Evolutionary conservation across 2,329 filamentous ascomycete species (phyloP).

Genomic region (Aspergillus sp.): DNA sequence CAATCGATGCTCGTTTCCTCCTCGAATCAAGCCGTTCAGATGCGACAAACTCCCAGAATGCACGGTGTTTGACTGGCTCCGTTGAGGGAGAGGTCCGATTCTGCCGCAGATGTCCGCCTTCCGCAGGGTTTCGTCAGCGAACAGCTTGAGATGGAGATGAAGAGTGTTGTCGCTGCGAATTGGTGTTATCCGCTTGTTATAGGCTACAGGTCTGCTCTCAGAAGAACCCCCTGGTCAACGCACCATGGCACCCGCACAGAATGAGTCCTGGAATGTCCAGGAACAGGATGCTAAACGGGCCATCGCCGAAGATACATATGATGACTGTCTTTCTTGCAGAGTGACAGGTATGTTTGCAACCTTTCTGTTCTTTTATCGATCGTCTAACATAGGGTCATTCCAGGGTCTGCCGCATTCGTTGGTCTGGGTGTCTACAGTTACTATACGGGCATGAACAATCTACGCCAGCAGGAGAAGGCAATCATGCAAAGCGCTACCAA

Average conservation of each 20-base stretch:
- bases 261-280: slow-evolving; percentile 46
- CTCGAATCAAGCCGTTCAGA: slow-evolving; percentile 9
- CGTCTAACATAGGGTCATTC: neutral
- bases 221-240: too few species aligned
- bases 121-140: neutral
- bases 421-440: slow-evolving; percentile 73
- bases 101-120: slow-evolving; percentile 29
- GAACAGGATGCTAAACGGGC: slow-evolving; percentile 58
- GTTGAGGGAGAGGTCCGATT: slow-evolving; percentile 18
- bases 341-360: slow-evolving; percentile 55
- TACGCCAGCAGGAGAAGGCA: slow-evolving; percentile 54
- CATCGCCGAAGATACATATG: slow-evolving; percentile 32
- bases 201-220: too few species aligned
- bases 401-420: slow-evolving; percentile 68
- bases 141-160: neutral
- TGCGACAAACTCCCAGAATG: neutral
- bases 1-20: slow-evolving; percentile 13
- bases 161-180: neutral
- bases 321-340: slow-evolving; percentile 66
- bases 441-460: slow-evolving; percentile 64
- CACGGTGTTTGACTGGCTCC: too few species aligned
- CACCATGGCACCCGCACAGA: slow-evolving; percentile 29
- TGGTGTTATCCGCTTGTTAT: too few species aligned
- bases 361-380: neutral
- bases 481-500: slow-evolving; percentile 64